A percentile compares a stretch with the other conserved stretches of the same genome.
Conservation (phyloP, 2,329 filamentous ascomycete species). For the Dothistroma septosporum region DNA sequence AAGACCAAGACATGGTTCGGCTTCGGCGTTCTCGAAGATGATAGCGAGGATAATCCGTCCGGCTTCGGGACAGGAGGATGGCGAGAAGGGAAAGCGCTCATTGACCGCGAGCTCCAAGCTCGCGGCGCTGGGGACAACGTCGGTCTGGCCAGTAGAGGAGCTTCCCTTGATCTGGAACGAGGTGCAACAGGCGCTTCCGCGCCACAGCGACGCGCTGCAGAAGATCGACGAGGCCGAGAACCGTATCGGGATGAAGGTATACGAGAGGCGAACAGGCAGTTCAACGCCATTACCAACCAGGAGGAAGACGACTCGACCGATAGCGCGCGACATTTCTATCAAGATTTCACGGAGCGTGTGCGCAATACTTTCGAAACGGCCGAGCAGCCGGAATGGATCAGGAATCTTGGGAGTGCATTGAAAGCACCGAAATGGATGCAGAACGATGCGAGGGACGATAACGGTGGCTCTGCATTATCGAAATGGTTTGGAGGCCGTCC, state of each 20-base stretch:
- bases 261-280: conserved; percentile 29
- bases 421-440: conserved; percentile 81
- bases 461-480: conserved; percentile 24
- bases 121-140: conserved; percentile 34
- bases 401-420: conserved; percentile 63
- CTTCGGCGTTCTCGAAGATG: conserved; percentile 73
- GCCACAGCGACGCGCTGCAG: conserved; percentile 3
- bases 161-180: conserved; percentile 29
- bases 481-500: conserved; percentile 34
- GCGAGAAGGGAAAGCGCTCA: conserved; percentile 86
- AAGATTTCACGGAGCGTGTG: conserved; percentile 76
- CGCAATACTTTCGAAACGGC: conserved; percentile 87
- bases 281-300: conserved; percentile 31
- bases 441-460: conserved; percentile 40
- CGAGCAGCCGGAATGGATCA: conserved; percentile 70
- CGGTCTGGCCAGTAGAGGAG: conserved; percentile 30
- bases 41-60: conserved; percentile 60
- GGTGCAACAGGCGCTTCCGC: conserved; percentile 6
- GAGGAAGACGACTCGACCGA: conserved; percentile 63
- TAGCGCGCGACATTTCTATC: conserved; percentile 62
- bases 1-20: conserved; percentile 72
- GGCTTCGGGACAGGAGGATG: conserved; percentile 76
- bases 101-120: conserved; percentile 68
- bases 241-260: conserved; percentile 17
- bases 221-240: conserved; percentile 5